Conservation (phyloP, 306 rosid species). For the Alnus glutinosa region DNA sequence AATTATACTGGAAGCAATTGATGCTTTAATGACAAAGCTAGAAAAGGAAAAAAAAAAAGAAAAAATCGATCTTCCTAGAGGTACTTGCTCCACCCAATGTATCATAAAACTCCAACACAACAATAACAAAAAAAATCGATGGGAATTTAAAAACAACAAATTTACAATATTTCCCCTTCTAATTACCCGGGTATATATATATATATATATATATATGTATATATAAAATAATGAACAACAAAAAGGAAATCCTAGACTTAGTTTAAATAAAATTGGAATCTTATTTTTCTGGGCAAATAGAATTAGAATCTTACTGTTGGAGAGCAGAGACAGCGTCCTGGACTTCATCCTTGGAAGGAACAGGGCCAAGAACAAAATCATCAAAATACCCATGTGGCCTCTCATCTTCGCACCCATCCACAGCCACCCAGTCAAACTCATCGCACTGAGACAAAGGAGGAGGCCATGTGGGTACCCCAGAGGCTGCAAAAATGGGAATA, state of each 20-base stretch:
- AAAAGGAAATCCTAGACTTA: not conserved
- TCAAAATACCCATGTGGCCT: conserved; percentile 17
- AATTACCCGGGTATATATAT: not conserved
- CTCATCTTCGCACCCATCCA: conserved; percentile 34
- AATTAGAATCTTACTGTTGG: conserved; percentile 36
- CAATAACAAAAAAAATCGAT: not conserved
- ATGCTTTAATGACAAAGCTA: not conserved
- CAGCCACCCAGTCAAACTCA: conserved; percentile 47
- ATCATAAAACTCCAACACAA: not conserved
- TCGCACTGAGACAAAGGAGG: conserved; percentile 28
- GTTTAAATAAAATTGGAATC: not conserved
- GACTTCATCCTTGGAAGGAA: conserved; percentile 55
- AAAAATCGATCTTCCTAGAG: not conserved
- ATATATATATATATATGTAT: too few relatives aligned
- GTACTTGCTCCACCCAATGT: not conserved
- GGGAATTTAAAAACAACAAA: not conserved
- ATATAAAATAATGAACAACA: not conserved
- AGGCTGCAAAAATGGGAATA: conserved; percentile 18
- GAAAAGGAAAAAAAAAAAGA: not conserved
- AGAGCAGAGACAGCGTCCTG: conserved; percentile 49
- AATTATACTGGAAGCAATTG: not conserved
- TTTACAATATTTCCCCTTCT: not conserved
- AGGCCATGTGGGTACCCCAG: conserved; percentile 26
- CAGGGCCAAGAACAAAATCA: conserved; percentile 35
- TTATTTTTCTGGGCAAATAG: not conserved